A percentile compares a stretch with the other conserved stretches of the same genome.
These are phyloP conservation scores for Eremothecium sinecaudum DNA, from an alignment of 1,139 yeast species.

Conservation along the genomic window DNA sequence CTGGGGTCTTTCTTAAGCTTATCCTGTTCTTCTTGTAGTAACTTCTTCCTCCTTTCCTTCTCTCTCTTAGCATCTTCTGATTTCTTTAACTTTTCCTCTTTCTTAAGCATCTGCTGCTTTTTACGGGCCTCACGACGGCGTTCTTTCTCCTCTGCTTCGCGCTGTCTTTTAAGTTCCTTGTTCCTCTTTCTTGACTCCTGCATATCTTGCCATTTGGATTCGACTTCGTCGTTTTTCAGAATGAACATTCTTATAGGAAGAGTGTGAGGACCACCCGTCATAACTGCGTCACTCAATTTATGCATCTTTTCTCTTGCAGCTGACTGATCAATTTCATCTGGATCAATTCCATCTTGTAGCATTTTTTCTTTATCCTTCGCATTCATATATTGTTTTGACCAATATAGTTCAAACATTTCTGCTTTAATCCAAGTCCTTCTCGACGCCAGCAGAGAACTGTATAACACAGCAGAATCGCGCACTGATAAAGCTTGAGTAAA, in stretches of 20 bases:
- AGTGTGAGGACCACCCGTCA: constrained; percentile 74
- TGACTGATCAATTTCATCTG: constrained; percentile 36
- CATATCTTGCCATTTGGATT: constrained; percentile 32
- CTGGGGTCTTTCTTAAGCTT: constrained; percentile 14
- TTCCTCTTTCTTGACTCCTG: constrained; percentile 32
- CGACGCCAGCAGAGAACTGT: constrained; percentile 65
- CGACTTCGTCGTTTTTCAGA: constrained; percentile 59
- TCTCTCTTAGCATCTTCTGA: constrained; percentile 14
- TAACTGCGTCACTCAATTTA: constrained; percentile 65
- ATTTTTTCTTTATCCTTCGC: constrained; percentile 12
- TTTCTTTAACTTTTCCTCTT: constrained; percentile 23
- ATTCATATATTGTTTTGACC: constrained; percentile 45
- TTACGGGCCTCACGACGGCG: constrained; percentile 26
- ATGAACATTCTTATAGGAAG: constrained; percentile 72
- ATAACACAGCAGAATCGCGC: constrained; percentile 63
- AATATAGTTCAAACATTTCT: constrained; percentile 67
- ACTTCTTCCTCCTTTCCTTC: constrained; percentile 17
- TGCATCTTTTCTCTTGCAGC: constrained; percentile 70
- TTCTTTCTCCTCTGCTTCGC: constrained; percentile 31
- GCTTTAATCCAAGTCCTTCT: constrained; percentile 64
- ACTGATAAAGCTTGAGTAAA: constrained; percentile 59
- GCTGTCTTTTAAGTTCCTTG: constrained; percentile 33
- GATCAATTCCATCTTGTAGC: constrained; percentile 30
- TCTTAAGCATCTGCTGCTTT: constrained; percentile 23
- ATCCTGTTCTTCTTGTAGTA: constrained; percentile 18